Evolutionary conservation across 225 moss, liverwort and hornwort species (phyloP), one percentile per base, ranked within the genome.

Genomic region (Ulota crispa): DNA sequence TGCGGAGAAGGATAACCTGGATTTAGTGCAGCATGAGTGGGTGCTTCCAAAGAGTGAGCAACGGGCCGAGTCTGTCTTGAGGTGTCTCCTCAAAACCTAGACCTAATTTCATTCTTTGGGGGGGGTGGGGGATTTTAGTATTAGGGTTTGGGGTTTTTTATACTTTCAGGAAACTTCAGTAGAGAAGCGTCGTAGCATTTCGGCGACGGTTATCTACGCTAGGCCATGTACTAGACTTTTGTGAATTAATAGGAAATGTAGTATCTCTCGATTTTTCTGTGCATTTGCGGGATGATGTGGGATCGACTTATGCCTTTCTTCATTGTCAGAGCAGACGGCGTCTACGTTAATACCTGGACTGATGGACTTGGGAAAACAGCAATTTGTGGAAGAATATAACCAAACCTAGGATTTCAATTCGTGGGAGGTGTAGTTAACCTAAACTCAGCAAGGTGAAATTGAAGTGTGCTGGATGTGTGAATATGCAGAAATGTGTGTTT

Each of bases 1-100:
- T 15, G 93, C 91, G 24, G 98, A 98, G 85, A 98, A 98, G 63
- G 98, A 98, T 84, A 94, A 92, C 50, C 80, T 98, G 65, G 98
- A 95, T 76, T 84, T 98, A 73, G 85, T 98, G 68, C 95, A 94
- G 83, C 98, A 98, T 57, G 98, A 95, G 60, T 98, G 98, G 98
- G 93, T 86, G 66, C 82, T 94, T 37, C 91, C 89, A 55, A 95
- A 67, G 85, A 85, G 88, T 18, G 98, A 95, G 87, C 95, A 91
- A 81, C 92, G 92, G 68, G 98, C 98, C 43, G 98, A 93, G 87
- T 76, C 84, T 83, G 87, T 95, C 63, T 72, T 98, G 65, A 94
- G 87, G 86, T 93, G 83, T 65, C 85, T 95, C 62, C 89, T 98
- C 20, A 77, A 90, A 36, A 85, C 86, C 18, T 90, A 77, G 81